These are phyloP conservation scores for Ustilago curta DNA, from an alignment of 1,284 basidiomycete genomes.

Conservation along the genomic window DNA sequence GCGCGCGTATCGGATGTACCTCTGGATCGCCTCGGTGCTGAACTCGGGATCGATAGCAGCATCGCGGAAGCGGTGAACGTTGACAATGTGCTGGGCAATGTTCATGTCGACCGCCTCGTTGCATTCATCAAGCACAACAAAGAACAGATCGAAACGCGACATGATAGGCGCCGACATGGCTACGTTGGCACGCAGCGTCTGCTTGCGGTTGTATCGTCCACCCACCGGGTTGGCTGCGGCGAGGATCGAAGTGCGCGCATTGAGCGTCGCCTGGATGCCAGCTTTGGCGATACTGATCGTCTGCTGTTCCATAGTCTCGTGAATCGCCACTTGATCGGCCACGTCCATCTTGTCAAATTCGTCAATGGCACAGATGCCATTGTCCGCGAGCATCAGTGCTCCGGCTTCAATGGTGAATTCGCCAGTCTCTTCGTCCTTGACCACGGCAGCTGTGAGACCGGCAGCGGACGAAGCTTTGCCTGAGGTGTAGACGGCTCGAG, in stretches of 20 bases:
- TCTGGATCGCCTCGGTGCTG: constrained; percentile 92
- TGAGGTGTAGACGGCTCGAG: constrained; percentile 97
- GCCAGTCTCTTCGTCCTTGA: constrained; percentile 97
- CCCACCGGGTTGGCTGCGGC: constrained; percentile 98
- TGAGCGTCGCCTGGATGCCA: constrained; percentile 97
- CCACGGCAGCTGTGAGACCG: constrained; percentile 97
- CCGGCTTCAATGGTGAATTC: constrained; percentile 98
- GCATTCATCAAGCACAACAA: constrained; percentile 97
- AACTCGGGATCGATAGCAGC: constrained; percentile 95
- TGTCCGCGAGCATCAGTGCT: constrained; percentile 98
- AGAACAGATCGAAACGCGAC: constrained; percentile 99
- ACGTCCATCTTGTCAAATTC: constrained; percentile 99
- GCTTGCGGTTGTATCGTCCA: constrained; percentile 95
- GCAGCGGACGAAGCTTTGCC: constrained; percentile 99
- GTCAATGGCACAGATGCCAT: constrained; percentile 99
- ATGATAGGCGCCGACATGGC: constrained; percentile 99
- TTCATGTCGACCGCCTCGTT: constrained; percentile 91
- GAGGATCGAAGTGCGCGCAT: constrained; percentile 96
- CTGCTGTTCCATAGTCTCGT: constrained; percentile 99
- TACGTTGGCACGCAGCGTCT: constrained; percentile 91
- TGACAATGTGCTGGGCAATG: constrained; percentile 96
- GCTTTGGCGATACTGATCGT: constrained; percentile 99
- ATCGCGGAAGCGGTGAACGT: constrained; percentile 95
- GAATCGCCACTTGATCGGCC: constrained; percentile 97
- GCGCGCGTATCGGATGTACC: constrained; percentile 95